Evolutionary conservation across 2,329 filamentous ascomycete species (phyloP), one percentile per base, ranked within the genome.

Genomic region (Fusarium azukiicola): DNA sequence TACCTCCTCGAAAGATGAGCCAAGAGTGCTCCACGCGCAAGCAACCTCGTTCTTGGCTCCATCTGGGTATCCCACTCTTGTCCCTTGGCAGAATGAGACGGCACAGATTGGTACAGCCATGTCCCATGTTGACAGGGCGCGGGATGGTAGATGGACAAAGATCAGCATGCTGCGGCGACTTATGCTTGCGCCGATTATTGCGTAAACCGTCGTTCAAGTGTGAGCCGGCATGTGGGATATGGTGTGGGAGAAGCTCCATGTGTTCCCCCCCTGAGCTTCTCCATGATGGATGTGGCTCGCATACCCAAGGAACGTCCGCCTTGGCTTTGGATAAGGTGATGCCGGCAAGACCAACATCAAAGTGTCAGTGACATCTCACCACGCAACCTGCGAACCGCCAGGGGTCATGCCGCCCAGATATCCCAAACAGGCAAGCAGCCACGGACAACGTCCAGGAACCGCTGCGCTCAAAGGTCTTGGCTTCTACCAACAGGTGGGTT

Each of bases 201-300:
- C 63, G 63, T 67, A 67, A 38, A 67, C 63, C 63, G 21, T 17
- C 21, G 27, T 49, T 44, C 23, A 61, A 61, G 14, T 27, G 14
- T 61, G 56, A 40, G 56, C 19, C 63, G 63, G 63, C 27, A 67
- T 47, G 63, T 67, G 63, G 63, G 63, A 67, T 46, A 13, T 21
- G 40, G 42, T 46, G 61, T n/a, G 12, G 27, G 23, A 47, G 23
- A 63, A 63, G 47, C 42, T 36, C 13, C 42, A 14, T 47, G 42
- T 47, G n/a, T 32, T 27, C 44, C 63, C 42, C 63, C 44, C 49
- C 44, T 10, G 32, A 47, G 27, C 63, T 66, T 49, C 17, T 38
- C 42, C 17, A 64, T 42, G n/a, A n/a, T n/a, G n/a, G n/a, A n/a
- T n/a, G n/a, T n/a, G n/a, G n/a, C n/a, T n/a, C n/a, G n/a, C 36